phyloP scores from a whole-genome alignment of 305 asterid species.

The Coffea humblotiana region DNA sequence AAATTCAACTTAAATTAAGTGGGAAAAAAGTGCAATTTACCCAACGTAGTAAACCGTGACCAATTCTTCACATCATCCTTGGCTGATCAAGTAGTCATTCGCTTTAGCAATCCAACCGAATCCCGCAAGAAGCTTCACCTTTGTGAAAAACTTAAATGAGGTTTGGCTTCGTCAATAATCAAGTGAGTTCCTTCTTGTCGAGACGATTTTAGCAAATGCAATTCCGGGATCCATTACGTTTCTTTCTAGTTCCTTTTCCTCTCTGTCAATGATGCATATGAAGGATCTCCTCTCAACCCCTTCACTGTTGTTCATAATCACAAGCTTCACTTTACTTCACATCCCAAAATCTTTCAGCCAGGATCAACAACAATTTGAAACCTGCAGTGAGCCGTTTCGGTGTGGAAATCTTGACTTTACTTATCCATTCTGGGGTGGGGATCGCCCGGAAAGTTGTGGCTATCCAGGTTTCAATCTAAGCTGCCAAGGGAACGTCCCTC shows the following conservation, averaged over 20 bases:
- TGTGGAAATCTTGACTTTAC: conserved; percentile 29
- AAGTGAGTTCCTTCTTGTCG: too few species aligned
- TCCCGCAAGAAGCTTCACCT: too few species aligned
- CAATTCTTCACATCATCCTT: too few species aligned
- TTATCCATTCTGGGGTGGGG: conserved; percentile 22
- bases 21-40: too few species aligned
- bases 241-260: neutral
- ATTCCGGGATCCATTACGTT: too few species aligned
- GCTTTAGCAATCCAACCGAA: too few species aligned
- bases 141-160: too few species aligned
- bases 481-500: conserved; percentile 29
- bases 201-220: too few species aligned
- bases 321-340: conserved; percentile 6
- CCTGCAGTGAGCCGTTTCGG: conserved; percentile 31
- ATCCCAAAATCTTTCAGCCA: conserved; percentile 30
- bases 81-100: too few species aligned
- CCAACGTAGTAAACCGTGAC: too few species aligned
- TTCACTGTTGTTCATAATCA: conserved; percentile 3
- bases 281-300: neutral
- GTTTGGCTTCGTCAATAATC: too few species aligned
- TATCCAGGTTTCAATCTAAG: conserved; percentile 43
- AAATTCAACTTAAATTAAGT: too few species aligned
- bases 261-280: conserved; percentile 20
- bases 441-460: conserved; percentile 20
- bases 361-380: conserved; percentile 17